phyloP scores from a whole-genome alignment of 2,329 filamentous ascomycete species.

The Colletotrichum limetticola region DNA sequence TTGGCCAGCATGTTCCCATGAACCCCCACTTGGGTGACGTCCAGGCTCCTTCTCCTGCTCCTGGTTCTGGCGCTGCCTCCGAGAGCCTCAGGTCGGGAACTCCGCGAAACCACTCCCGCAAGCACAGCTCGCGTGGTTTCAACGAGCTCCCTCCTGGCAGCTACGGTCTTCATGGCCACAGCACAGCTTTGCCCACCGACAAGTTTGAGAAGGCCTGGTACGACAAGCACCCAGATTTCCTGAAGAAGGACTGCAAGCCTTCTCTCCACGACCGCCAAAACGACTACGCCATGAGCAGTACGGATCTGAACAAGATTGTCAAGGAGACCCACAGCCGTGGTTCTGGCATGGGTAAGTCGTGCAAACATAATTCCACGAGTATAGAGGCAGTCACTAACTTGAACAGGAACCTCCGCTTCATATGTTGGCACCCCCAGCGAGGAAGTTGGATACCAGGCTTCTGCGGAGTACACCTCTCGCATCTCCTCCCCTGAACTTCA shows the following conservation, averaged over 20 bases:
- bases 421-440: constrained; percentile 84
- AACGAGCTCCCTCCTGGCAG: constrained; percentile 82
- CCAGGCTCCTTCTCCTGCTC: constrained; percentile 89
- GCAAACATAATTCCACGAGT: neutral
- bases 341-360: constrained; percentile 60
- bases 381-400: constrained; percentile 37
- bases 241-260: constrained; percentile 76
- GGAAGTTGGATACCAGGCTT: constrained; percentile 88
- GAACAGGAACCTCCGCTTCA: constrained; percentile 70
- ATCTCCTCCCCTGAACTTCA: constrained; percentile 64
- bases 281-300: constrained; percentile 88
- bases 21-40: constrained; percentile 93
- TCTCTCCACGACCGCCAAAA: constrained; percentile 65
- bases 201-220: constrained; percentile 94
- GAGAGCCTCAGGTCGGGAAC: constrained; percentile 48
- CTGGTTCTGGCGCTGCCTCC: constrained; percentile 50
- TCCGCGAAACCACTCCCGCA: constrained; percentile 71
- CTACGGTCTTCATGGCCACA: constrained; percentile 90
- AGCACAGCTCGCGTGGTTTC: constrained; percentile 77
- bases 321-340: constrained; percentile 72
- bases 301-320: constrained; percentile 91
- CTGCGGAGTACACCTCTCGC: constrained; percentile 84
- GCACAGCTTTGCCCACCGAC: constrained; percentile 71
- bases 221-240: constrained; percentile 87
- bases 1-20: constrained; percentile 94